These are phyloP conservation scores for Furcasterigmium furcatum DNA, from an alignment of 2,329 filamentous ascomycete genomes.

Conservation along the genomic window DNA sequence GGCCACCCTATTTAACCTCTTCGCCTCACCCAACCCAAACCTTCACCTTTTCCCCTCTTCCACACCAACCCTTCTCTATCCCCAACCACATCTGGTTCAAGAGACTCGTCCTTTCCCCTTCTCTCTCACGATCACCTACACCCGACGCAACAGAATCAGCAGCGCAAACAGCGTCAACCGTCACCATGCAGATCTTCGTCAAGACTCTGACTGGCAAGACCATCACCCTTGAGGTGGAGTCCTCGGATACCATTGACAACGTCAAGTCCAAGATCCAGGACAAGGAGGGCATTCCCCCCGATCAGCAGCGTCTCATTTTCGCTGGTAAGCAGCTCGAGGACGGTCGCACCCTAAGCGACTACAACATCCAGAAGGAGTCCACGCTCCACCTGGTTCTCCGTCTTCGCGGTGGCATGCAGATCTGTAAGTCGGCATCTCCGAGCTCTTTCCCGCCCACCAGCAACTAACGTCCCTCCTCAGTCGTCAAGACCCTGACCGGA, in stretches of 20 bases:
- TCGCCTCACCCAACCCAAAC: constrained; percentile 4
- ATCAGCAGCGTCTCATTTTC: too few species aligned
- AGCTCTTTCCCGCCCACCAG: constrained; percentile 7
- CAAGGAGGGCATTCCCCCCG: too few species aligned
- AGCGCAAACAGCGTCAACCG: constrained; percentile 20
- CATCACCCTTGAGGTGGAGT: too few species aligned
- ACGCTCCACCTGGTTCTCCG: constrained; percentile 79
- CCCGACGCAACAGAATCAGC: constrained; percentile 8
- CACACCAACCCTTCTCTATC: constrained; percentile 5
- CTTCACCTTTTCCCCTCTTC: constrained; percentile 7
- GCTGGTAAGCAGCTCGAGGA: constrained; percentile 96
- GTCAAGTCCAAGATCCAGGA: too few species aligned
- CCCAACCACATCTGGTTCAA: not conserved
- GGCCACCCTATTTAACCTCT: constrained; percentile 3
- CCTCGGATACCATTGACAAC: too few species aligned
- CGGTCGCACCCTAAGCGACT: constrained; percentile 85
- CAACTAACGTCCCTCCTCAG: constrained; percentile 17
- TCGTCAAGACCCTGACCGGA: constrained; percentile 82
- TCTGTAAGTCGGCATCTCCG: constrained; percentile 49
- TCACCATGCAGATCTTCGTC: constrained; percentile 94
- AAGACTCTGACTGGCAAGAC: constrained; percentile 89
- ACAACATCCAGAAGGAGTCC: constrained; percentile 94
- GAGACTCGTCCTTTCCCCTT: not conserved
- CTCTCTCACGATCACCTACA: not conserved
- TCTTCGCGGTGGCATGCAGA: constrained; percentile 76